Evolutionary conservation across 2,329 filamentous ascomycete genomes (phyloP), one percentile per base, ranked within the genome.

Genomic region (Epichloe gansuensis): DNA sequence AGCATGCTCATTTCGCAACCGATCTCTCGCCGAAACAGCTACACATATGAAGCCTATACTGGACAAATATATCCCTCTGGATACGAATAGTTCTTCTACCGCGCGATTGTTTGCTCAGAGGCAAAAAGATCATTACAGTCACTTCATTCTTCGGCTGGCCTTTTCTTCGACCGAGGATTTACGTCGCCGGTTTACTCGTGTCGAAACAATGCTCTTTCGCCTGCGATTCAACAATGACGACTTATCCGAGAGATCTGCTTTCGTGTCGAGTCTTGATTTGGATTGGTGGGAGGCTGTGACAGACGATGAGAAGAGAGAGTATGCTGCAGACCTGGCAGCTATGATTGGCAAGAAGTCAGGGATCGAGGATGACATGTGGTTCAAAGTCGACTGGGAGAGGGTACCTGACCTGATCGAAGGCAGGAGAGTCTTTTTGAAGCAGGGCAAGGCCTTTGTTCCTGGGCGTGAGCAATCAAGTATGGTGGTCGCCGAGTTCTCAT

Each of bases 101-200:
- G 70, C 66, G 57, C 77, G 73, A 61, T 70, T 91, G 13, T 76
- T 79, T 25, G 70, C 80, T 36, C 88, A 98, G 70, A 79, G 91
- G 31, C 87, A 91, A 67, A 94, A 93, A 65, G 93, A 98, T 61
- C 93, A 98, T 69, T 98, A 97, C 70, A 93, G 87, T 52, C 93
- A 98, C 68, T 98, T 96, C 66, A 98, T 97, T 55, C 78, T 98
- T 5, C 83, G 93, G 0, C 80, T 98, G 43, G 93, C 93, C 1
- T 98, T 98, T 63, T 83, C 90, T 0, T 82, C 85, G 2, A 96
- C 91, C 0, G 89, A 95, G 64, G 93, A 98, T 62, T 74, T 97
- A 39, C 82, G 93, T 42, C 79, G 86, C 56, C 83, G 93, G 25
- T 98, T 97, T 63, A 79, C 83, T 4, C 81, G 90, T 38, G 81